A percentile compares a stretch with the other conserved stretches of the same genome.
Conservation (phyloP, 257 asterid species). For the Paulownia fortunei region DNA sequence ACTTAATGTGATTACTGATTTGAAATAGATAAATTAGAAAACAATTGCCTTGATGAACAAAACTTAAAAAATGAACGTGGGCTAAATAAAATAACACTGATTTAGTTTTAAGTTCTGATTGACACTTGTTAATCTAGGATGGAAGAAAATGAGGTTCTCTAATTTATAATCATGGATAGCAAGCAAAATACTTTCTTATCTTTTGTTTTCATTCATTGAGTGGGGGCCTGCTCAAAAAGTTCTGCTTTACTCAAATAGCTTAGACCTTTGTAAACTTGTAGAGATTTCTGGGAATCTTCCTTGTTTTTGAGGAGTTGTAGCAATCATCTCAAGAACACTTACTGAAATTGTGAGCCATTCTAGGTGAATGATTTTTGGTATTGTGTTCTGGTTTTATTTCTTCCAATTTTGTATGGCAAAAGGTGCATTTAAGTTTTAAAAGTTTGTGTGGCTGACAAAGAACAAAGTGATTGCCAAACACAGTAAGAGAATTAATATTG, state of each 20-base stretch:
- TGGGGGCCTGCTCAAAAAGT: not conserved
- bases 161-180: not conserved
- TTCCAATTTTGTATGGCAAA: not conserved
- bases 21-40: not conserved
- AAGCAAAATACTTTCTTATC: not conserved
- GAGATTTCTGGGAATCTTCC: not conserved
- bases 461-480: not conserved
- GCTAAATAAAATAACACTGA: not conserved
- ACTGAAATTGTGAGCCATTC: not conserved
- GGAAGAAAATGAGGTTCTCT: not conserved
- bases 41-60: not conserved
- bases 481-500: not conserved
- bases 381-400: not conserved
- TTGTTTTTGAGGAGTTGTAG: not conserved
- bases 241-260: not conserved
- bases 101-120: not conserved
- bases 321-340: not conserved
- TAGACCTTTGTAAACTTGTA: not conserved
- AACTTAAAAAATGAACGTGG: slow-evolving; percentile 14
- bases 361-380: not conserved
- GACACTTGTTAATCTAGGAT: not conserved
- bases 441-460: not conserved
- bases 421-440: not conserved
- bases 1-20: not conserved
- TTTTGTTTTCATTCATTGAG: not conserved